Evolutionary conservation across 345 rosid genomes (phyloP), one percentile per base, ranked within the genome.

Genomic region (Arabis alpina): DNA sequence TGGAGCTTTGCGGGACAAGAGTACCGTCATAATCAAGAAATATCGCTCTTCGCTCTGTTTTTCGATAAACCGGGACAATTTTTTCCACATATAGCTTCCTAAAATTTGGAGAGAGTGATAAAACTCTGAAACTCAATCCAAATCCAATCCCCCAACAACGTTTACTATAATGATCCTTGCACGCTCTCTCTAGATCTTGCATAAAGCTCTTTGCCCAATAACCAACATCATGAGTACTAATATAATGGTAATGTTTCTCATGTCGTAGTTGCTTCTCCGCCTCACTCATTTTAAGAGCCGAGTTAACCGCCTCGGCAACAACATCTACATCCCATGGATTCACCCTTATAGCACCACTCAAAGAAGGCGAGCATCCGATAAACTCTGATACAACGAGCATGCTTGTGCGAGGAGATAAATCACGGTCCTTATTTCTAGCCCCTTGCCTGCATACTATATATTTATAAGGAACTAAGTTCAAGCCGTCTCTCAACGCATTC

Each of bases 141-240:
- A 81, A 75, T 8, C 84, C 84, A 54, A 81, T 64, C 27, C 80
- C 79, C 78, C 80, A 81, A 61, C 82, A 81, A 25, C 74, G 64
- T 43, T 81, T 81, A 44, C 56, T 76, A 51, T 72, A 78, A 61
- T 81, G 84, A 61, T 81, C 84, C 8, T 43, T 9, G 37, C 84
- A 81, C 3, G 82, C 73, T 39, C 74, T 75, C 71, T 81, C 82
- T 23, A 81, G 61, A 61, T 81, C 84, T n/a, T 64, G 84, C 79
- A 81, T 62, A 48, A 77, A 81, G 73, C 84, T 81, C 34, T 50
- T 55, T 30, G 87, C 77, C 89, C 89, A 85, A 52, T 82, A 85
- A 55, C 81, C 87, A 50, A 85, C 80, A 61, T 81, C 85, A 70
- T 85, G 89, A 49, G 85, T 77, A 40, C 81, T 78, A 40, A 85